phyloP scores from a whole-genome alignment of 108 stramenopile genomes.

The Aurantiochytrium sp. region DNA sequence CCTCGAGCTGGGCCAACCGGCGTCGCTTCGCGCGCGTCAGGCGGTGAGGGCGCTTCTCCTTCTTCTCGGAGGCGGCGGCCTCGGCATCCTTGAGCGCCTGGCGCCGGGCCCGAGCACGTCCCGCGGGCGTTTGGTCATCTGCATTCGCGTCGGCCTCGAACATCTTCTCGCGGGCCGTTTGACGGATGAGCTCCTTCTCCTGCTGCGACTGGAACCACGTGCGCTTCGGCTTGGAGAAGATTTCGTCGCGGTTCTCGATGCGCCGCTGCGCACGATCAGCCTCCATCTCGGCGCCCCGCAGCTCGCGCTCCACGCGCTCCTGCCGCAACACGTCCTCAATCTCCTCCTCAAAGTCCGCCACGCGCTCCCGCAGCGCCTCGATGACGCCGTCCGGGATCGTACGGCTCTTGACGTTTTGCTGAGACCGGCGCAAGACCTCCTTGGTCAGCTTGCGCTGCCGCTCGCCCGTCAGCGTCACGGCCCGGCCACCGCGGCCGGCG shows the following conservation, averaged over 20 bases:
- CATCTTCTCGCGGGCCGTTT: constrained; percentile 6
- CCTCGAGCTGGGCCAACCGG: constrained; percentile 48
- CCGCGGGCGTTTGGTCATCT: neutral
- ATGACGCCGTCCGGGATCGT: constrained; percentile 38
- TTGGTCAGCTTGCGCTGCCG: constrained; percentile 10
- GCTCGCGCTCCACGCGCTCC: constrained; percentile 47
- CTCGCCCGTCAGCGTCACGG: constrained; percentile 85
- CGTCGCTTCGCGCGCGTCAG: constrained; percentile 53
- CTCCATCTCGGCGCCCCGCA: constrained; percentile 47
- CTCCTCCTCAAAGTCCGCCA: constrained; percentile 41
- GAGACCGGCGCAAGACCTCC: constrained; percentile 39
- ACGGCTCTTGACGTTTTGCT: constrained; percentile 35
- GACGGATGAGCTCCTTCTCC: neutral
- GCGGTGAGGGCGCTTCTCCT: constrained; percentile 51
- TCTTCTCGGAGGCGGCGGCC: constrained; percentile 30
- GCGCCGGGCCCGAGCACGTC: constrained; percentile 28
- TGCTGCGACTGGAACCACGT: constrained; percentile 45
- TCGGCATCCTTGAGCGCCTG: neutral
- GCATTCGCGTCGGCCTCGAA: constrained; percentile 34
- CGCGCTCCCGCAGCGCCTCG: neutral
- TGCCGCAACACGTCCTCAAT: constrained; percentile 43
- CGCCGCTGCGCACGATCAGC: constrained; percentile 49
- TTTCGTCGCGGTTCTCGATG: constrained; percentile 52
- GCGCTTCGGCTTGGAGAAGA: constrained; percentile 35
- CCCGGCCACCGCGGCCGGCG: constrained; percentile 81